Evolutionary conservation across 306 rosid genomes (phyloP).

Genomic region (Begonia fuchsioides): DNA sequence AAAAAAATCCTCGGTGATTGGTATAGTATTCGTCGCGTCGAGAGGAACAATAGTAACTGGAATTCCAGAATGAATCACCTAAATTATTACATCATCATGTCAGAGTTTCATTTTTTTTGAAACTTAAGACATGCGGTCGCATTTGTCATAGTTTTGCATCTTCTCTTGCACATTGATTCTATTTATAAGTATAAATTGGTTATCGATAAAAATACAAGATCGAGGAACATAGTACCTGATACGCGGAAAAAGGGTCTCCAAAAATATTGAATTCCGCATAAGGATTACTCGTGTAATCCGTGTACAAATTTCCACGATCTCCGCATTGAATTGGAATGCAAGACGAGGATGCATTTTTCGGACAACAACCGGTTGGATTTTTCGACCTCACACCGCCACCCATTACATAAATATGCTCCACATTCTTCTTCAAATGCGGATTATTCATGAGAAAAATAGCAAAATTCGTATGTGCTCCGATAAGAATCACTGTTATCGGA

Average conservation of each 20-base stretch:
- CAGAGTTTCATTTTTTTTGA: no score
- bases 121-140: no score
- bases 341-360: conserved; percentile 37
- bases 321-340: conserved; percentile 72
- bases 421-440: conserved; percentile 65
- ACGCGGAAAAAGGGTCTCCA: conserved; percentile 93
- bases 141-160: no score
- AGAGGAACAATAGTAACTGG: conserved; percentile 84
- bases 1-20: conserved; percentile 47
- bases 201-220: neutral
- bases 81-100: neutral
- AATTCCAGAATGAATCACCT: conserved; percentile 93
- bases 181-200: no score
- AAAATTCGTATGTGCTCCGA: conserved; percentile 73
- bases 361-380: conserved; percentile 87
- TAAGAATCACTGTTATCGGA: conserved; percentile 40
- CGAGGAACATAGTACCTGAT: conserved; percentile 32
- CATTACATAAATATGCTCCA: conserved; percentile 74
- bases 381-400: conserved; percentile 84
- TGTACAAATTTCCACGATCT: conserved; percentile 65
- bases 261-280: conserved; percentile 81
- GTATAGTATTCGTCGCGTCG: conserved; percentile 89
- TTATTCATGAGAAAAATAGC: conserved; percentile 74
- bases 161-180: no score
- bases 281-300: conserved; percentile 54